Evolutionary conservation across 164 flowering plant species (phyloP).

Genomic region (Paratinospora sagittata): DNA sequence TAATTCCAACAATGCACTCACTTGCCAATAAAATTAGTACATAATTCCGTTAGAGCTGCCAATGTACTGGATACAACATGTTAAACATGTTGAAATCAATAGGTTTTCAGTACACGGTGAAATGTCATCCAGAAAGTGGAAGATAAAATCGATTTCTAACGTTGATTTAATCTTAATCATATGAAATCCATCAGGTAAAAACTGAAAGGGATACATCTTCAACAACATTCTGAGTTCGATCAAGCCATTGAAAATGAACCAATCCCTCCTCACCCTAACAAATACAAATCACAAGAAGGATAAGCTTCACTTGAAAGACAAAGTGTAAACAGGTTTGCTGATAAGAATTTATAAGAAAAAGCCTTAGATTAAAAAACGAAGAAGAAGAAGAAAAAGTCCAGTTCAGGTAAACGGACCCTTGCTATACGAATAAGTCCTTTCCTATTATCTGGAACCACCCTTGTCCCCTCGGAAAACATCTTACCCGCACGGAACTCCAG

Average conservation of each 20-base stretch:
- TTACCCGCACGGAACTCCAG: slow-evolving; percentile 94
- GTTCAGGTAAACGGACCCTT: slow-evolving; percentile 41
- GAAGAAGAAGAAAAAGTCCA: too few relatives aligned
- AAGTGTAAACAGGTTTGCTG: background rate
- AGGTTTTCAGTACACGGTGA: too few relatives aligned
- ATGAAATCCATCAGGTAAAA: background rate
- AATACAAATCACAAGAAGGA: slow-evolving; percentile 6
- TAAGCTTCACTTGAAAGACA: background rate
- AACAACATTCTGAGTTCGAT: slow-evolving; percentile 54
- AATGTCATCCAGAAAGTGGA: too few relatives aligned
- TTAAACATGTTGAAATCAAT: too few relatives aligned
- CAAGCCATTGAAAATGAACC: slow-evolving; percentile 93
- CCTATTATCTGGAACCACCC: slow-evolving; percentile 72
- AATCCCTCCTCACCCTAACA: slow-evolving; percentile 88
- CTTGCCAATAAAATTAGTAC: too few relatives aligned
- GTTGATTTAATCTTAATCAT: too few relatives aligned
- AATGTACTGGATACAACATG: too few relatives aligned
- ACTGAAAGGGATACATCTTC: slow-evolving; percentile 76
- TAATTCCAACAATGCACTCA: too few relatives aligned
- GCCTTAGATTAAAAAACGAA: background rate
- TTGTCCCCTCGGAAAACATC: slow-evolving; percentile 65
- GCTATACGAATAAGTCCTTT: slow-evolving; percentile 86
- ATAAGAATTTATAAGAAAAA: background rate
- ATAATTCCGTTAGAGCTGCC: too few relatives aligned
- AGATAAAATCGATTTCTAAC: too few relatives aligned